Evolutionary conservation across 1,139 yeast genomes (phyloP).

Genomic region (Geotrichum bryndzae): DNA sequence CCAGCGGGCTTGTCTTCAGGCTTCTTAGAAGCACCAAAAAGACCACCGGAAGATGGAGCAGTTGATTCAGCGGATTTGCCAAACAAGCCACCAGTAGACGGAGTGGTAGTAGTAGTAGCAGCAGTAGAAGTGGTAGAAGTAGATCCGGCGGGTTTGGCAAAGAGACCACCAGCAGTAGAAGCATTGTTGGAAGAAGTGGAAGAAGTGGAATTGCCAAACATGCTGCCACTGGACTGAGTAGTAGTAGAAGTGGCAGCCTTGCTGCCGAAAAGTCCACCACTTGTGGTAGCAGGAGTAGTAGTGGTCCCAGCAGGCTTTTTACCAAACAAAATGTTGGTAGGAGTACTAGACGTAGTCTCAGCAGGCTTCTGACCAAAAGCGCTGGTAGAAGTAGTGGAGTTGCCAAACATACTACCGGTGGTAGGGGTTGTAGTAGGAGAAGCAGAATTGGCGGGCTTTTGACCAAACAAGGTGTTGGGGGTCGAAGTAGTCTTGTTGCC

Average conservation of each 20-base stretch:
- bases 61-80: slow-evolving; percentile 1
- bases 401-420: slow-evolving; percentile 4
- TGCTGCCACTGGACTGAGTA: slow-evolving; percentile 8
- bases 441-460: not conserved
- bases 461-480: not conserved
- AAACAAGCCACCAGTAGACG: slow-evolving; percentile 10
- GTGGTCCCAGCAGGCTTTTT: not conserved
- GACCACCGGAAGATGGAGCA: not conserved
- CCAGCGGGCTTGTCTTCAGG: slow-evolving; percentile 8
- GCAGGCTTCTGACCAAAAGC: slow-evolving; percentile 13
- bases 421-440: slow-evolving; percentile 14
- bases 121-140: not conserved
- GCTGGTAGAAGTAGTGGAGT: slow-evolving; percentile 9
- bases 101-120: slow-evolving; percentile 13
- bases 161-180: slow-evolving; percentile 5
- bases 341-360: slow-evolving; percentile 13
- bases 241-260: not conserved
- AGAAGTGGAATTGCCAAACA: not conserved
- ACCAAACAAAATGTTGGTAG: slow-evolving; percentile 7
- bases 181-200: not conserved
- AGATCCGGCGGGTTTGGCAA: slow-evolving; percentile 4
- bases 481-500: slow-evolving; percentile 5
- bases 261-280: not conserved
- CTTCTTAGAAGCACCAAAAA: not conserved
- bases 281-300: not conserved